These are phyloP conservation scores for Myrmaecium sp. DNA, from an alignment of 2,329 filamentous ascomycete species.

Conservation along the genomic window DNA sequence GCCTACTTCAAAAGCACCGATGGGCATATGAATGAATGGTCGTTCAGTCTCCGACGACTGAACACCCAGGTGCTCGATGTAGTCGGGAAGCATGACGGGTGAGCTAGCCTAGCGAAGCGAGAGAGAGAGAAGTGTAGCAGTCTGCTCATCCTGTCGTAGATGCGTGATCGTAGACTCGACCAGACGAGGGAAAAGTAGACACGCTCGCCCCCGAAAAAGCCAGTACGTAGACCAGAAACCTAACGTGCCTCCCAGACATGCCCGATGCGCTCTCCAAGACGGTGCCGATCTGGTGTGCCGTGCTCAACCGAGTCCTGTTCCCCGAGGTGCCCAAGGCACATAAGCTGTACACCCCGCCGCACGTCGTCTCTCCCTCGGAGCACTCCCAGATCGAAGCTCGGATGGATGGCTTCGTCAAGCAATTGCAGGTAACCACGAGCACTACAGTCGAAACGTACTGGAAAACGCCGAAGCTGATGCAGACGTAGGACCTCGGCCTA, in stretches of 20 bases:
- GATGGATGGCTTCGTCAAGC: constrained; percentile 38
- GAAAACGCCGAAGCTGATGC: neutral
- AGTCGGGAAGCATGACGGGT: constrained; percentile 52
- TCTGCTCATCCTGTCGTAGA: constrained; percentile 19
- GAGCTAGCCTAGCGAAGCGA: constrained; percentile 10
- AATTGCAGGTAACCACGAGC: constrained; percentile 24
- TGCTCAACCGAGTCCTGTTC: constrained; percentile 68
- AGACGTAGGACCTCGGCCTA: constrained; percentile 38
- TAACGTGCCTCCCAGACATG: constrained; percentile 41
- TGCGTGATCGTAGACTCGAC: constrained; percentile 88
- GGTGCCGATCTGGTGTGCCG: constrained; percentile 80
- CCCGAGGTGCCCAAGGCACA: constrained; percentile 34
- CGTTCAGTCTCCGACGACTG: constrained; percentile 67
- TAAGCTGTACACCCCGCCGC: constrained; percentile 51
- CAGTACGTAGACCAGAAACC: neutral
- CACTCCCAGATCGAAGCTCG: constrained; percentile 57
- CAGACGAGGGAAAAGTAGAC: constrained; percentile 63
- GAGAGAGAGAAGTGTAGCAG: neutral
- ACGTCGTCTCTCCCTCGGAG: constrained; percentile 57
- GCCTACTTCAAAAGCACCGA: constrained; percentile 98
- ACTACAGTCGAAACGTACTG: neutral
- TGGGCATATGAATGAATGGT: constrained; percentile 81
- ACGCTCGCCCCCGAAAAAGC: constrained; percentile 1
- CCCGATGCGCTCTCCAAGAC: constrained; percentile 91
- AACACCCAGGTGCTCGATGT: constrained; percentile 67